phyloP scores from a whole-genome alignment of 495 filamentous ascomycete genomes.

The Pyrenopolyporus hunteri region DNA sequence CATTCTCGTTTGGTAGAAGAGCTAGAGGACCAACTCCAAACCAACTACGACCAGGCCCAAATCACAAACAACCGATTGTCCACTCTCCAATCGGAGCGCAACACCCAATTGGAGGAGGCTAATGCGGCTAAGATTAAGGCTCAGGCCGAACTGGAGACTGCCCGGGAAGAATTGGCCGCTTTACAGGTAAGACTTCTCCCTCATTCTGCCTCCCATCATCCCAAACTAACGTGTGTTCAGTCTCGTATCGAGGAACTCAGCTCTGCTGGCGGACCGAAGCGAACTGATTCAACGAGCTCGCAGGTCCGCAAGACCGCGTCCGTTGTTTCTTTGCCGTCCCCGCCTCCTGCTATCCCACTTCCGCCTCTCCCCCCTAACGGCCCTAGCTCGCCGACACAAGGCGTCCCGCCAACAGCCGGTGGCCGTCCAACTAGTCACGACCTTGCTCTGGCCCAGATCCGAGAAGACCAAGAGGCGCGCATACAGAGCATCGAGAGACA shows the following conservation, averaged over 20 bases:
- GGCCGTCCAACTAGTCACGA: slow-evolving; percentile 82
- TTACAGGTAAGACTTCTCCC: slow-evolving; percentile 64
- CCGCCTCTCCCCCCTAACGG: slow-evolving; percentile 76
- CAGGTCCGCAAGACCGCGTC: slow-evolving; percentile 87
- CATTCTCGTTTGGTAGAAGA: slow-evolving; percentile 91
- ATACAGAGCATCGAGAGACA: slow-evolving; percentile 98
- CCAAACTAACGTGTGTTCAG: slow-evolving; percentile 52
- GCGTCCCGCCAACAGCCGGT: slow-evolving; percentile 55
- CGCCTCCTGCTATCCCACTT: slow-evolving; percentile 88
- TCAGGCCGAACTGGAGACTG: slow-evolving; percentile 63
- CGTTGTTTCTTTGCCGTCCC: slow-evolving; percentile 83
- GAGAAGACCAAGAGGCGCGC: slow-evolving; percentile 92
- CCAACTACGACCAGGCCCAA: slow-evolving; percentile 91
- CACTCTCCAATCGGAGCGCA: slow-evolving; percentile 72
- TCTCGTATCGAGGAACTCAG: slow-evolving; percentile 61
- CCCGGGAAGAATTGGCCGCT: slow-evolving; percentile 64
- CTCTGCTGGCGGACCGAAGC: slow-evolving; percentile 56
- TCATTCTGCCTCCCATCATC: background rate
- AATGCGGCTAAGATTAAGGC: slow-evolving; percentile 55
- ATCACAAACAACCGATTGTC: slow-evolving; percentile 76
- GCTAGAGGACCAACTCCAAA: slow-evolving; percentile 95
- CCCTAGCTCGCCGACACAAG: slow-evolving; percentile 47
- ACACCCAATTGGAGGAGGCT: slow-evolving; percentile 64
- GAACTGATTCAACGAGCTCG: slow-evolving; percentile 73
- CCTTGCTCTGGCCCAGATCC: slow-evolving; percentile 71